Evolutionary conservation across 2,329 filamentous ascomycete genomes (phyloP), one percentile per base, ranked within the genome.

Genomic region (Fusarium neocosmosporiellum): DNA sequence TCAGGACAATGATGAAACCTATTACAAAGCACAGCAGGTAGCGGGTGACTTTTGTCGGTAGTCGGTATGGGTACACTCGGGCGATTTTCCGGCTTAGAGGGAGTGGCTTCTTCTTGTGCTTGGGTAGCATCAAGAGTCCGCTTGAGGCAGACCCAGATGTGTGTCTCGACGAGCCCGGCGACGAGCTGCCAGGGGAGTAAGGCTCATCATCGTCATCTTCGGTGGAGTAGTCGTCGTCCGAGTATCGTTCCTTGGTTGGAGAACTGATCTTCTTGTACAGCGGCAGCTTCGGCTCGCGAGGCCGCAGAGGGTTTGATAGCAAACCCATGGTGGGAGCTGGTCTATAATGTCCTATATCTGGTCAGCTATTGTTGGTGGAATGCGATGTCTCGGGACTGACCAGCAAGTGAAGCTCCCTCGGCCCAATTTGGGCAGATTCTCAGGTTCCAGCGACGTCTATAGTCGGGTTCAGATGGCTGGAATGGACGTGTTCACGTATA

Each of bases 11-110:
- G 16, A 98, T 88, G 1, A 90, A 88, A 3, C 88, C 86, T 54
- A 93, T 88, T 61, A 97, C 85, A 5, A 87, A 89, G 57, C 95
- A 85, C 72, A 94, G 94, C 63, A 98, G 89, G 80, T 93, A 97
- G 75, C 94, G 88, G 64, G 94, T 90, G 66, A 96, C 89, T 70
- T 88, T 92, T 78, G 91, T 90, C 8, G 93, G 93, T 46, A 95
- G 82, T 34, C 91, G 87, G 76, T 93, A 93, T 60, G 82, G 83
- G 59, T 83, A 83, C n/a, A 79, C 67, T 36, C 71, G 68, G 29
- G 75, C 72, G 7, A 74, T 63, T 18, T 53, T 72, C 10, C 77
- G 67, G 58, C 66, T 68, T 22, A 69, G 67, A 10, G 67, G 72
- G 29, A 67, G 72, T 20, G 60, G 70, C 43, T 71, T 76, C 58